Conservation (phyloP, 1,284 basidiomycete species). For the Coniophora puteana region DNA sequence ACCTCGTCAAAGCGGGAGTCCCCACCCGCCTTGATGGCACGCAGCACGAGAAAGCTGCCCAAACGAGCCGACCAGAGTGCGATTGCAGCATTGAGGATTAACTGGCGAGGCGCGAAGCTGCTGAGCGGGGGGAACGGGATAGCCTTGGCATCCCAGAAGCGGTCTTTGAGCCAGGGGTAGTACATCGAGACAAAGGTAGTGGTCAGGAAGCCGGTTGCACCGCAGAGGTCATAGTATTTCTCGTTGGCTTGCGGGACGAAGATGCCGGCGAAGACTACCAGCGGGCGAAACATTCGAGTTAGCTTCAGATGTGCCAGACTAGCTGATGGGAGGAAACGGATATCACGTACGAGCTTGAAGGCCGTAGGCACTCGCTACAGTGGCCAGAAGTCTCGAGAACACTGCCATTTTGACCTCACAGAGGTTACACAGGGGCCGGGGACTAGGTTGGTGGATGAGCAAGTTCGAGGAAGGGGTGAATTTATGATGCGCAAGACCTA, state of each 20-base stretch:
- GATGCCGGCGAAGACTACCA: constrained; percentile 42
- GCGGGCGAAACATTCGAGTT: too few relatives aligned
- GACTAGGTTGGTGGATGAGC: too few relatives aligned
- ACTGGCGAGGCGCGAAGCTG: constrained; percentile 57
- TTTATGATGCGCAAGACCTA: too few relatives aligned
- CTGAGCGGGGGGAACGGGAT: constrained; percentile 39
- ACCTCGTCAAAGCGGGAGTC: constrained; percentile 73
- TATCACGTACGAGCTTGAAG: constrained; percentile 32
- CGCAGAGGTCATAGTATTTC: constrained; percentile 55
- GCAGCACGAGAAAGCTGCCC: constrained; percentile 54
- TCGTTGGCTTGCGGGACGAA: constrained; percentile 59
- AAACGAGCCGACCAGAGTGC: constrained; percentile 62
- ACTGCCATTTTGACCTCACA: too few relatives aligned
- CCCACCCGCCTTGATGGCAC: constrained; percentile 43
- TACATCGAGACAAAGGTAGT: constrained; percentile 63
- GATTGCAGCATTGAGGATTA: constrained; percentile 51
- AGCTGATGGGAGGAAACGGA: constrained; percentile 1
- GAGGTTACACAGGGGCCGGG: too few relatives aligned
- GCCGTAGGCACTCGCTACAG: constrained; percentile 32
- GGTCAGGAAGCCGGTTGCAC: constrained; percentile 66
- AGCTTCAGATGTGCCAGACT: background rate
- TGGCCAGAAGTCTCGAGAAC: constrained; percentile 36
- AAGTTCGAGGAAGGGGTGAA: too few relatives aligned
- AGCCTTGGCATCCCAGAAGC: constrained; percentile 37
- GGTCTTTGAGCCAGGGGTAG: constrained; percentile 48